phyloP scores from a whole-genome alignment of 306 rosid genomes.

The Cercis canadensis region DNA sequence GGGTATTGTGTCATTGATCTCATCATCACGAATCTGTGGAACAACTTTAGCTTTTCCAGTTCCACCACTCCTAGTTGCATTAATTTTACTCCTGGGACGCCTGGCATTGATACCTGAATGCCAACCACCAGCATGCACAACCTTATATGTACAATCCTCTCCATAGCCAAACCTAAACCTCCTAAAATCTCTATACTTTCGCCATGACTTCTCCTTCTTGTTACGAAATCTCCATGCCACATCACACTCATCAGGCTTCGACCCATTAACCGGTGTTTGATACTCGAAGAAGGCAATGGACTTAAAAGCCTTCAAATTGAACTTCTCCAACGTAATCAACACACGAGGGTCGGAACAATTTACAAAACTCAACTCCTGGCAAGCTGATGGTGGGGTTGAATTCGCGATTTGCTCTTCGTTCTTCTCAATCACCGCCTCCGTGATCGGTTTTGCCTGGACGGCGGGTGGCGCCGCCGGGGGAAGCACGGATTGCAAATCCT shows the following conservation, averaged over 20 bases:
- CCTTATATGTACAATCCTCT: constrained; percentile 72
- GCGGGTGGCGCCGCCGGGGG: too few relatives aligned
- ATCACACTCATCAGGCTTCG: constrained; percentile 80
- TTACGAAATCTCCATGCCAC: constrained; percentile 89
- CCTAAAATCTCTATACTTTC: constrained; percentile 94
- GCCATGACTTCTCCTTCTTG: constrained; percentile 91
- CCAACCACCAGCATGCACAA: constrained; percentile 79
- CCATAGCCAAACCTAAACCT: constrained; percentile 61
- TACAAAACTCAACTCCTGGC: constrained; percentile 46
- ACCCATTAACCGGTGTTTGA: constrained; percentile 74
- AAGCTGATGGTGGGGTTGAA: constrained; percentile 37
- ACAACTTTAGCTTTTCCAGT: background rate
- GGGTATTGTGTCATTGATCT: constrained; percentile 93
- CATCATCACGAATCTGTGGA: constrained; percentile 61
- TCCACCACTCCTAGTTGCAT: constrained; percentile 28
- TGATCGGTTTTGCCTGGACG: constrained; percentile 48
- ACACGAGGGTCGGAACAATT: constrained; percentile 88
- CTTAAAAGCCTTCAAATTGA: constrained; percentile 74
- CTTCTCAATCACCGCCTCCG: constrained; percentile 64
- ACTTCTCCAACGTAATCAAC: constrained; percentile 69
- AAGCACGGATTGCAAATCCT: constrained; percentile 57
- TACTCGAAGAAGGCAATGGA: constrained; percentile 79
- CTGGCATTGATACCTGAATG: constrained; percentile 93
- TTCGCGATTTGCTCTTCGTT: constrained; percentile 51
- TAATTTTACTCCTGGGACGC: constrained; percentile 36